Percentiles rank a stretch among this genome's conserved stretches.
Evolutionary conservation across 2,329 filamentous ascomycete species (phyloP).

Genomic region (Verticillium isaacii): DNA sequence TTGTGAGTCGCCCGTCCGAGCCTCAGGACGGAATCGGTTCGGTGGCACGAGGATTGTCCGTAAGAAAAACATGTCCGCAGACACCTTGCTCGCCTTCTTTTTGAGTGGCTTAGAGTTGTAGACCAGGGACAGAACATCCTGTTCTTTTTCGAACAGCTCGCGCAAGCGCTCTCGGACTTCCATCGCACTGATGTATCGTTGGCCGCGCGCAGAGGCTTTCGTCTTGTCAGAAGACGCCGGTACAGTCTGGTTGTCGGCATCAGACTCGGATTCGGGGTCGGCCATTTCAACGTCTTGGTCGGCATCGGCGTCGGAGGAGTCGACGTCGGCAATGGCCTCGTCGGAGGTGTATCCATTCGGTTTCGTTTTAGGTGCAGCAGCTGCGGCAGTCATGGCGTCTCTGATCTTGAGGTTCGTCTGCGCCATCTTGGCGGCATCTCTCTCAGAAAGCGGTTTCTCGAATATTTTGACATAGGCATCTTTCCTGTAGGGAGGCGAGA

Average conservation of each 20-base stretch:
- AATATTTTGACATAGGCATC: constrained; percentile 93
- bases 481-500: constrained; percentile 81
- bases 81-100: constrained; percentile 54
- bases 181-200: constrained; percentile 75
- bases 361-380: constrained; percentile 20
- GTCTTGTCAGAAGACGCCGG: constrained; percentile 20
- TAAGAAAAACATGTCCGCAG: constrained; percentile 91
- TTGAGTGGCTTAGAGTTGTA: constrained; percentile 69
- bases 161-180: constrained; percentile 77
- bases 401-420: constrained; percentile 60
- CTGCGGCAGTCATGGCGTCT: constrained; percentile 54
- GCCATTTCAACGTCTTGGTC: constrained; percentile 35
- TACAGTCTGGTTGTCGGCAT: constrained; percentile 38
- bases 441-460: constrained; percentile 69
- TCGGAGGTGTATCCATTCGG: constrained; percentile 48
- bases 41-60: constrained; percentile 83
- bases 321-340: constrained; percentile 66
- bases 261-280: constrained; percentile 27
- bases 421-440: constrained; percentile 74
- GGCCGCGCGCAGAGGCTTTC: constrained; percentile 29
- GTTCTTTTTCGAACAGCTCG: constrained; percentile 81
- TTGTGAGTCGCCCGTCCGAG: constrained; percentile 71
- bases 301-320: constrained; percentile 40
- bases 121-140: constrained; percentile 76
- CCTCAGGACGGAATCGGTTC: constrained; percentile 86